These are phyloP conservation scores for Solanum tarijense DNA, from an alignment of 257 asterid genomes.

Conservation along the genomic window DNA sequence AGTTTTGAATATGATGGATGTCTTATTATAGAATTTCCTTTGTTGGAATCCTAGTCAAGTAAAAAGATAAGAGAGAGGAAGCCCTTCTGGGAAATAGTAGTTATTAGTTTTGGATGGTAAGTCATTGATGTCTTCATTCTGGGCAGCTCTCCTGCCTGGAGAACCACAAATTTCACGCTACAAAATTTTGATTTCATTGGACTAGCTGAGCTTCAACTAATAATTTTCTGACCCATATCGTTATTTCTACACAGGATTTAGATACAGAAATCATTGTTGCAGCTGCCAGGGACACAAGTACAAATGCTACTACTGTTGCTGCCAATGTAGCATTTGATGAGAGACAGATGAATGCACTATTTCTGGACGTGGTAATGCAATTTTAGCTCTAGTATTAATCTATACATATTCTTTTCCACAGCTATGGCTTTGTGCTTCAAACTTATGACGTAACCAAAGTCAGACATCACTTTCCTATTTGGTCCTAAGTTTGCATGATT, in stretches of 20 bases:
- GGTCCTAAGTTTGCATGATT: neutral
- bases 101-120: neutral
- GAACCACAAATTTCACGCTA: neutral
- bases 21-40: neutral
- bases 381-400: neutral
- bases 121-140: neutral
- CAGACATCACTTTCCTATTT: neutral
- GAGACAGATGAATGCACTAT: conserved; percentile 90
- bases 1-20: neutral
- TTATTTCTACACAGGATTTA: conserved; percentile 43
- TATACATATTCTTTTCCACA: neutral
- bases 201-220: neutral
- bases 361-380: conserved; percentile 75
- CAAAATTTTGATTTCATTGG: neutral
- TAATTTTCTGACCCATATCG: neutral
- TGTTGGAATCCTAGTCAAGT: neutral
- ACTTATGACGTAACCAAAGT: neutral
- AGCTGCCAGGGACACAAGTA: conserved; percentile 55
- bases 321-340: conserved; percentile 78
- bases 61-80: neutral
- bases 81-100: neutral
- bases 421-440: neutral
- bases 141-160: neutral
- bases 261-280: conserved; percentile 93
- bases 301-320: conserved; percentile 73